Base-by-base conservation (phyloP, 1,284 basidiomycete genomes). In the Exsudoporus floridanus region DNA sequence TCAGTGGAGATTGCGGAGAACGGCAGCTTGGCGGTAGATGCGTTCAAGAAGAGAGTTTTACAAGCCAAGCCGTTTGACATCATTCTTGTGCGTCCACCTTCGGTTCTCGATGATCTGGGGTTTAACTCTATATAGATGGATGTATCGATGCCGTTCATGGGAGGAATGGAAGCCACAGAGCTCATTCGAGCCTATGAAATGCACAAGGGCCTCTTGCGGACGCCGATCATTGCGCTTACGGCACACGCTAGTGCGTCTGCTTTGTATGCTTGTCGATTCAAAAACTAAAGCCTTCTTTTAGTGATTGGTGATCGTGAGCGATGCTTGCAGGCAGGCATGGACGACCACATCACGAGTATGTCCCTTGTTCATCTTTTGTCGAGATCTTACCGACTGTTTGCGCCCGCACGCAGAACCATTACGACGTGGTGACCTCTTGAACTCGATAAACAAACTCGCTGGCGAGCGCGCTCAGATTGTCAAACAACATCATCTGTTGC, bases 1-100 rank as follows among this genome's bases (percentile, higher is more conserved):
- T 84, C 86, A 38, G 94, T 98, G 31, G 94, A 98, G 75, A 94
- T 99, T 53, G 97, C 96, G 16, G 95, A 98, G 78, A 99, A 99
- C 65, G 97, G 97, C 9, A 89, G 90, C 63, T 77, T 94, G 54
- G 94, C 94, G 1, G 85, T 96, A 14, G 90, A 94, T 67, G 88
- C 90, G 46, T 93, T 93, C 76, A 94, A 93, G 76, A 78, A 81
- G 50, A 75, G 91, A 36, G 80, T 87, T 18, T 80, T 84, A 53
- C 84, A 86, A 61, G 80, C 74, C 60, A 82, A 81, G 64, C 88
- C 89, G 19, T 94, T 91, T 66, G 88, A 94, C 70, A 87, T 95
- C 61, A 91, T 95, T 60, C 78, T 94, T 30, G 90, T 92, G 58
- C 62, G 86, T 79, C 14, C 23, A 7, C 10, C 6, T 31, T 23